Evolutionary conservation across 169 alveolate species (phyloP), one percentile per base, ranked within the genome.

Genomic region (Cryptosporidium ubiquitum): DNA sequence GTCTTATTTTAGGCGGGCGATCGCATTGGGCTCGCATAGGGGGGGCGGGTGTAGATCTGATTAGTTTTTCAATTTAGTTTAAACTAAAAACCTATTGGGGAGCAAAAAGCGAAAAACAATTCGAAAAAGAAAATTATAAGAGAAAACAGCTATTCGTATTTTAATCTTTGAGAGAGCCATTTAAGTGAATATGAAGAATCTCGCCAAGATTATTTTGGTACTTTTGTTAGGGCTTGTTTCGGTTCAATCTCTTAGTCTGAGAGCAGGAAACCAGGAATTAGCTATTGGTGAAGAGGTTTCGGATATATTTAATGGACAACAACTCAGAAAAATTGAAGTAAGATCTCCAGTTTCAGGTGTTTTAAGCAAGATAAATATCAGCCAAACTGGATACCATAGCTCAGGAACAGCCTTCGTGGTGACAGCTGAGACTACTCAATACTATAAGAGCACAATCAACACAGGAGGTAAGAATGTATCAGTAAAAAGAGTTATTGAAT

Each of bases 1-100:
- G 85, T 73, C 69, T 73, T 73, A 58, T 49, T 52, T 33, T 57
- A 73, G 85, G 85, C 85, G 85, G 85, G 85, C 18, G 42, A 69
- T 40, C 61, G 39, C 84, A 39, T 42, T 16, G 10, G 57, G 57
- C 51, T 57, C 61, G 44, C 69, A 52, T 35, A 73, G 20, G 58
- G 18, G 85, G 85, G 69, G 85, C 85, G 85, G 85, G 85, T 73
- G 85, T 51, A 73, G 85, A 73, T 73, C 85, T 73, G 69, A 31
- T 51, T 73, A 73, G 58, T 70, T 26, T 73, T n/a, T 5, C 29
- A 64, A 26, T 9, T 58, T 23, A 20, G 31, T 33, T 33, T 12
- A 64, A 64, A 37, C 31, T 20, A 31, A 64, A 64, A 64, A 12
- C 7, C 39, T 16, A 64, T 64, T 64, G 71, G 49, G 71, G 71